Conservation (phyloP, 139 green algal species). For the Picochlorum costavermella region DNA sequence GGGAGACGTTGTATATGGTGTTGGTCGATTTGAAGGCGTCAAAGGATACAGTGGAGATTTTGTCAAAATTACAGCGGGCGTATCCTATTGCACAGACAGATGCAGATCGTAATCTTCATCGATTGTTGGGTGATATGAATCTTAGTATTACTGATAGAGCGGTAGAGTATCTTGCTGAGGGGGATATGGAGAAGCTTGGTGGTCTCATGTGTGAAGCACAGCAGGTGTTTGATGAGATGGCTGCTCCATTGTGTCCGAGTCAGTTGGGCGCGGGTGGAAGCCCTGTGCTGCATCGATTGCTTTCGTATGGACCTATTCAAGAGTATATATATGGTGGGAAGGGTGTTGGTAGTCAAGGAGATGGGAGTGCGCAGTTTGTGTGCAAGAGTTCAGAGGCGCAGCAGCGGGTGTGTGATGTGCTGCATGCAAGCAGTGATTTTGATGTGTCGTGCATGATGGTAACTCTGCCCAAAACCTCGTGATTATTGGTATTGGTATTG, state of each 20-base stretch:
- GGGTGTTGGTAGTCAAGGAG: constrained; percentile 60
- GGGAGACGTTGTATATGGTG: constrained; percentile 28
- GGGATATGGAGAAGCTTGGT: constrained; percentile 31
- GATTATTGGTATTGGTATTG: neutral
- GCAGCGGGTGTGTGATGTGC: constrained; percentile 21
- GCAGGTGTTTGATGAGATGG: constrained; percentile 40
- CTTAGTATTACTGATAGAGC: constrained; percentile 25
- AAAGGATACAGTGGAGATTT: constrained; percentile 66
- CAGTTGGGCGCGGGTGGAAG: constrained; percentile 38
- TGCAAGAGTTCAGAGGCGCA: constrained; percentile 33
- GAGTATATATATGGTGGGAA: constrained; percentile 53
- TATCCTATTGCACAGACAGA: constrained; percentile 31
- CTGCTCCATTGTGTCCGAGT: constrained; percentile 42
- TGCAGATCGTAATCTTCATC: constrained; percentile 26
- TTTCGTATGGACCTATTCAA: constrained; percentile 38
- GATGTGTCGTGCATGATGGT: neutral
- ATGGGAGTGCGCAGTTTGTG: constrained; percentile 68
- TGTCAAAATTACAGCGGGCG: constrained; percentile 39
- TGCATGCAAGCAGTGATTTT: constrained; percentile 11
- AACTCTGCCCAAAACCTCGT: neutral
- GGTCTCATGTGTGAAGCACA: constrained; percentile 51
- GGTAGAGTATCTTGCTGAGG: constrained; percentile 30
- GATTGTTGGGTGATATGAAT: constrained; percentile 47
- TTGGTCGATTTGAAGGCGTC: constrained; percentile 33
- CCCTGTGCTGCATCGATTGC: constrained; percentile 50